A percentile compares a stretch with the other conserved stretches of the same genome.
Conservation (phyloP, 441 rosid genomes). For the Lepidium campestre region DNA sequence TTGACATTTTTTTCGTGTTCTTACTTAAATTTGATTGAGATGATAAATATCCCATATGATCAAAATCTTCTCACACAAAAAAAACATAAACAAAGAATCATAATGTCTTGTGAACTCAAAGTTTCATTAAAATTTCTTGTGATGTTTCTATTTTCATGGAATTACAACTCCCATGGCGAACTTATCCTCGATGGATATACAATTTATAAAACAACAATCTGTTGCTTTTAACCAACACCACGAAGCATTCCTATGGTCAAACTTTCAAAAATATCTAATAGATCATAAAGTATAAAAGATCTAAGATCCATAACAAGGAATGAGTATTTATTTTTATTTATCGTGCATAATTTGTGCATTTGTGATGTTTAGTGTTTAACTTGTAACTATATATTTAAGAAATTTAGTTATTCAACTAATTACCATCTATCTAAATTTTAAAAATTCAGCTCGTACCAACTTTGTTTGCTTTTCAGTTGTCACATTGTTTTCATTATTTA, state of each 20-base stretch:
- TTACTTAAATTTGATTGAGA: neutral
- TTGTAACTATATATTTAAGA: too few relatives aligned
- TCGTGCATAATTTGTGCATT: too few relatives aligned
- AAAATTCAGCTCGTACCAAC: too few relatives aligned
- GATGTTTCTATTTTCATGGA: neutral
- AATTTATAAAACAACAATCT: neutral
- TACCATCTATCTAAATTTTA: too few relatives aligned
- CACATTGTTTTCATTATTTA: too few relatives aligned
- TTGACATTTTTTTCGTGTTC: too few relatives aligned
- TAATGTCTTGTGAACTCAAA: neutral
- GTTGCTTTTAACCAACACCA: neutral
- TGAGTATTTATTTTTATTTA: too few relatives aligned
- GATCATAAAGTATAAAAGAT: too few relatives aligned
- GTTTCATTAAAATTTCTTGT: neutral
- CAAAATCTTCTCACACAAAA: neutral
- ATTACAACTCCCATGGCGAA: neutral
- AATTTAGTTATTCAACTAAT: too few relatives aligned
- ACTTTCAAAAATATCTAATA: neutral
- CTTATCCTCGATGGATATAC: slow-evolving; percentile 1
- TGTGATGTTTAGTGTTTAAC: too few relatives aligned
- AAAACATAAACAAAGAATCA: neutral
- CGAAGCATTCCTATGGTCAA: neutral
- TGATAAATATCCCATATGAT: neutral
- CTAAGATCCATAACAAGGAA: too few relatives aligned
- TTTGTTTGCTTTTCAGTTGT: too few relatives aligned